Evolutionary conservation across 768 basidiomycete species (phyloP).

Genomic region (Rhizopogon vesiculosus): DNA sequence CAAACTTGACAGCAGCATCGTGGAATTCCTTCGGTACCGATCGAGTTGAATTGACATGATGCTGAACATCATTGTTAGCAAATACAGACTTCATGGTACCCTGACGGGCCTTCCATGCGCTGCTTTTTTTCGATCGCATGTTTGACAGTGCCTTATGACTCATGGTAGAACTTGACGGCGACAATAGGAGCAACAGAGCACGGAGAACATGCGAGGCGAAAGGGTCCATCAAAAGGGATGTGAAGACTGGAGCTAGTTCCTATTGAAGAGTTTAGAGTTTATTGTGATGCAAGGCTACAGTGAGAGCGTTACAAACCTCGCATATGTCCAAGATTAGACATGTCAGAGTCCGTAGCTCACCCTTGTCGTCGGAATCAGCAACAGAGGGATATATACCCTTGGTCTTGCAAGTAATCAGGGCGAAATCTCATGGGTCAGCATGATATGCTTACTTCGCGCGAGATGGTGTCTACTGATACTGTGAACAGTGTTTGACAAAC

Average conservation of each 20-base stretch:
- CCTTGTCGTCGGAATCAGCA: slow-evolving; percentile 44
- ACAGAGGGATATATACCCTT: slow-evolving; percentile 49
- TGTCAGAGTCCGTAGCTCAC: slow-evolving; percentile 65
- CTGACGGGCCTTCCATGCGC: slow-evolving; percentile 76
- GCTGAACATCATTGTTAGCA: slow-evolving; percentile 36
- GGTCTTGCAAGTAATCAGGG: slow-evolving; percentile 30
- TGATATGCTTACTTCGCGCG: slow-evolving; percentile 53
- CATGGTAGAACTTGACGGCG: slow-evolving; percentile 46
- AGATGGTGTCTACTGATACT: slow-evolving; percentile 57
- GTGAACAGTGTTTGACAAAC: slow-evolving; percentile 88
- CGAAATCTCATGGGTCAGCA: neutral
- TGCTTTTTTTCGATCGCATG: slow-evolving; percentile 82
- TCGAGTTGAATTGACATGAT: slow-evolving; percentile 18
- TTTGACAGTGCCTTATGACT: slow-evolving; percentile 32
- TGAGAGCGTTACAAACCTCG: slow-evolving; percentile 40
- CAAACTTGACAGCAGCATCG: slow-evolving; percentile 37
- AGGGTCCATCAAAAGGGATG: slow-evolving; percentile 70
- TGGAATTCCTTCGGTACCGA: slow-evolving; percentile 45
- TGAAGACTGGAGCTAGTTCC: slow-evolving; percentile 67
- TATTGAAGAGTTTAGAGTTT: slow-evolving; percentile 20
- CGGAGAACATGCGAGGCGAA: slow-evolving; percentile 92
- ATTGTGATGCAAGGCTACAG: slow-evolving; percentile 8
- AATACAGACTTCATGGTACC: slow-evolving; percentile 82
- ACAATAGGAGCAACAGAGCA: slow-evolving; percentile 72
- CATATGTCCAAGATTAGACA: slow-evolving; percentile 60